Percentiles rank a stretch among this genome's conserved stretches.
These are phyloP conservation scores for Macadamia tetraphylla DNA, from an alignment of 164 flowering plant genomes.

Conservation along the genomic window DNA sequence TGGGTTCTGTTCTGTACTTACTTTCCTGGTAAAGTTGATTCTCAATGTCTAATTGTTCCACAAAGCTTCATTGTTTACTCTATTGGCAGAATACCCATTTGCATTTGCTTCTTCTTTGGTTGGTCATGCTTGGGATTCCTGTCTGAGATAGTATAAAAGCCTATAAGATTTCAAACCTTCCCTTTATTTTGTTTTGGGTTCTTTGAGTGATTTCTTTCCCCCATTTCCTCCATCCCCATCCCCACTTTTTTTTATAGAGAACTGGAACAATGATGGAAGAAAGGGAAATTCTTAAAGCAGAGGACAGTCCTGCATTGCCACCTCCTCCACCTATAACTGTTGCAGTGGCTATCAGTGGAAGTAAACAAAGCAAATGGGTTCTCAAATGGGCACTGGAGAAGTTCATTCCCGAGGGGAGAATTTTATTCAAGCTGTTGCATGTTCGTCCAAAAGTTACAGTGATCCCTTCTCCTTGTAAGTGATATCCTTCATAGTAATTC, in stretches of 20 bases:
- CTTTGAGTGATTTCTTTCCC: background rate
- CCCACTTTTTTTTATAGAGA: background rate
- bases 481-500: background rate
- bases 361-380: slow-evolving; percentile 46
- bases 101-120: too few species aligned
- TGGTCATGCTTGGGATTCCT: too few species aligned
- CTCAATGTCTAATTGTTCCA: background rate
- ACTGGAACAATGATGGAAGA: slow-evolving; percentile 23
- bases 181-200: background rate
- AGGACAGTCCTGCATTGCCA: slow-evolving; percentile 16
- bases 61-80: background rate
- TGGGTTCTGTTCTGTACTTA: too few species aligned
- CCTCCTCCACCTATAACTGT: slow-evolving; percentile 27
- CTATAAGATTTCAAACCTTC: too few species aligned
- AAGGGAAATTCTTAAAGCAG: slow-evolving; percentile 26
- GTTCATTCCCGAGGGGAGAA: slow-evolving; percentile 48
- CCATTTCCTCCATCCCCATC: background rate
- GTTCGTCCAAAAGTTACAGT: slow-evolving; percentile 41
- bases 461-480: slow-evolving; percentile 67
- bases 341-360: slow-evolving; percentile 59
- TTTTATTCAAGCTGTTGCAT: slow-evolving; percentile 59
- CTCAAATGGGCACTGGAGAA: slow-evolving; percentile 79
- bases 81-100: too few species aligned
- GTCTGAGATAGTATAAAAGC: too few species aligned
- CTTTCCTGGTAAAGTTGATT: too few species aligned